Base-by-base conservation (phyloP, 805 yeast species). In the Cephaloascus albidus region DNA sequence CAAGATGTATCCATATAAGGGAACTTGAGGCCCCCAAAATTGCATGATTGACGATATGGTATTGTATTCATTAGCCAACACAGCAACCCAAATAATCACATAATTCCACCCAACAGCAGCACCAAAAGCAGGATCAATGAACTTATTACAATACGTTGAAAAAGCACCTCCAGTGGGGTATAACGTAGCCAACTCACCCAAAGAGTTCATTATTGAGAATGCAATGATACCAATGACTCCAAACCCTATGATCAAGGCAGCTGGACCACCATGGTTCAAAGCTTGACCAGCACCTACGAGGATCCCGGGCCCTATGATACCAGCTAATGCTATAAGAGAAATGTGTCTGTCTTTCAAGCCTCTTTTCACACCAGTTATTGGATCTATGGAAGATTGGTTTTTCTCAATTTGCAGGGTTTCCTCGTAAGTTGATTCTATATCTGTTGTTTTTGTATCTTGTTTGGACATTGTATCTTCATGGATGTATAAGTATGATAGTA, bases 251-350 rank as follows among this genome's bases (percentile, higher is more conserved):
- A 73, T 51, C 49, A 76, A 54, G 44, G 77, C 73, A 27, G 69
- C 78, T 0, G 81, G 81, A 3, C 78, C 76, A 35, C 74, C 74
- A 30, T 64, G 53, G 5, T 58, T 49, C 14, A 76, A 55, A 27
- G 78, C 76, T n/a, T 60, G 50, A 4, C 78, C 77, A 39, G 78
- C 63, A 32, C 78, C 76, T 19, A 76, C 66, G 37, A 74, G 58
- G 20, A 68, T 69, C 44, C 81, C 82, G 1, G 81, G 81, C 0
- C 82, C 82, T 40, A 76, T 71, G 38, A 76, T 68, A 33, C 81
- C 81, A 19, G 80, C 77, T 6, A 74, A 47, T 3, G 77, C 76
- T 38, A 74, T 63, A 40, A 74, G 50, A 12, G 77, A 67, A 32
- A 73, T 61, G 49, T 71, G 76, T 41, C 77, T 55, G 45, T 72